Conservation (phyloP, 192 early-diverging fungal genomes). For the Coemansia sp. region DNA sequence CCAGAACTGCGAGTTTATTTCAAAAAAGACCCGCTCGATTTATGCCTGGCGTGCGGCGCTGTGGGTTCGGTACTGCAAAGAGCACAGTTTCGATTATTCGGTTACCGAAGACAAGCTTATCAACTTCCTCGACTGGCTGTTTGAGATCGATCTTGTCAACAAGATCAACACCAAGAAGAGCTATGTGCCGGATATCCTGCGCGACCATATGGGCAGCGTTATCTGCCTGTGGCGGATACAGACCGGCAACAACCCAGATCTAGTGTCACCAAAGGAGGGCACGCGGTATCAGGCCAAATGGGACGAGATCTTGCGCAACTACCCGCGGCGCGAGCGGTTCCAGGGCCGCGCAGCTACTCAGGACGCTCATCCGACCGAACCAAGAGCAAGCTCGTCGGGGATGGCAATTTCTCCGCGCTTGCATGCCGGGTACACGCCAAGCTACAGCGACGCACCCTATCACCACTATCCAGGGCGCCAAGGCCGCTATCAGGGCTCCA, state of each 20-base stretch:
- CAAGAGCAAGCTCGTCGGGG: constrained; percentile 7
- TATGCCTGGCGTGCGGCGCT: constrained; percentile 51
- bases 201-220: constrained; percentile 55
- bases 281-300: constrained; percentile 53
- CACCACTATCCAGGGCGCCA: constrained; percentile 2
- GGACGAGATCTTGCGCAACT: constrained; percentile 53
- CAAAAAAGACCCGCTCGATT: constrained; percentile 54
- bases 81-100: constrained; percentile 25
- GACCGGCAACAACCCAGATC: constrained; percentile 46
- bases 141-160: constrained; percentile 51
- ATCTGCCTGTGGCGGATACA: constrained; percentile 55
- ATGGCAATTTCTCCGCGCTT: constrained; percentile 11
- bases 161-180: constrained; percentile 56
- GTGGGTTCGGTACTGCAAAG: constrained; percentile 54
- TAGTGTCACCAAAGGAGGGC: constrained; percentile 52
- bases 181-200: constrained; percentile 53
- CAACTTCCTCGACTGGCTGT: constrained; percentile 51
- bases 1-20: constrained; percentile 48
- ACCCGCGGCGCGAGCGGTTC: constrained; percentile 46
- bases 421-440: not conserved
- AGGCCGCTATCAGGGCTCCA: not conserved
- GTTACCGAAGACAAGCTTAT: constrained; percentile 53
- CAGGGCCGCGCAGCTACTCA: constrained; percentile 14
- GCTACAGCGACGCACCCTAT: constrained; percentile 5
- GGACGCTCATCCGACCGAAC: not conserved